Conservation (phyloP, 164 flowering plant genomes). For the Annona squamosa region DNA sequence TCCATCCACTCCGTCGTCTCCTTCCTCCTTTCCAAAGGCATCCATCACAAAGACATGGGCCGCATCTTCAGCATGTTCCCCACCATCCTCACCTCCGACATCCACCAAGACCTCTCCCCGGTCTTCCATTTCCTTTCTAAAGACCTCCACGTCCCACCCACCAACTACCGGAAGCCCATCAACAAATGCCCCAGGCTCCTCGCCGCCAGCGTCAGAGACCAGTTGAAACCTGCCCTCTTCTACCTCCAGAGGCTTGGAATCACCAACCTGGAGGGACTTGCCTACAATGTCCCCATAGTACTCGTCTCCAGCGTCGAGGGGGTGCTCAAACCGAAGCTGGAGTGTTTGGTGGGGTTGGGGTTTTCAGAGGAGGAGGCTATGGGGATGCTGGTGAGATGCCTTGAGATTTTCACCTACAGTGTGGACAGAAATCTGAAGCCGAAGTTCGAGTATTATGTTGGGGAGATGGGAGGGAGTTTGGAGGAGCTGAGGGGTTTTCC, state of each 20-base stretch:
- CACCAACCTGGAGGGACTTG: constrained; percentile 48
- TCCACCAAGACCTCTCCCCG: constrained; percentile 52
- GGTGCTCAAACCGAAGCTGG: constrained; percentile 71
- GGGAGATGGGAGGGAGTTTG: constrained; percentile 53
- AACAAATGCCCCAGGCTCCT: constrained; percentile 83
- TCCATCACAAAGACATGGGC: constrained; percentile 67
- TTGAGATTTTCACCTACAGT: constrained; percentile 79
- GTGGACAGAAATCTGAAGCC: constrained; percentile 83
- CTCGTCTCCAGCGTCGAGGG: constrained; percentile 81
- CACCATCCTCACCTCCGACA: constrained; percentile 55
- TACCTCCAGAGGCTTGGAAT: constrained; percentile 78
- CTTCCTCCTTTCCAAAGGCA: constrained; percentile 77
- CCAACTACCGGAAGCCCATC: constrained; percentile 50
- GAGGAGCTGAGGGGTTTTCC: constrained; percentile 79
- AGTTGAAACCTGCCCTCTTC: constrained; percentile 69
- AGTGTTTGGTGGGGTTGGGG: constrained; percentile 50
- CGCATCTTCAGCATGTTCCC: constrained; percentile 94
- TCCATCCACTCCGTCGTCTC: constrained; percentile 62
- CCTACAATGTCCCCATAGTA: constrained; percentile 63
- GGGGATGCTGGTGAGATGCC: constrained; percentile 80
- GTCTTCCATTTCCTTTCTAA: constrained; percentile 62
- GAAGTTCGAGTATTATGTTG: constrained; percentile 57
- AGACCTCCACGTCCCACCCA: constrained; percentile 62
- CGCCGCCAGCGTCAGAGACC: constrained; percentile 45
- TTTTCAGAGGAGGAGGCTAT: constrained; percentile 46